These are phyloP conservation scores for Clausena lansium DNA, from an alignment of 345 rosid species.

Conservation along the genomic window DNA sequence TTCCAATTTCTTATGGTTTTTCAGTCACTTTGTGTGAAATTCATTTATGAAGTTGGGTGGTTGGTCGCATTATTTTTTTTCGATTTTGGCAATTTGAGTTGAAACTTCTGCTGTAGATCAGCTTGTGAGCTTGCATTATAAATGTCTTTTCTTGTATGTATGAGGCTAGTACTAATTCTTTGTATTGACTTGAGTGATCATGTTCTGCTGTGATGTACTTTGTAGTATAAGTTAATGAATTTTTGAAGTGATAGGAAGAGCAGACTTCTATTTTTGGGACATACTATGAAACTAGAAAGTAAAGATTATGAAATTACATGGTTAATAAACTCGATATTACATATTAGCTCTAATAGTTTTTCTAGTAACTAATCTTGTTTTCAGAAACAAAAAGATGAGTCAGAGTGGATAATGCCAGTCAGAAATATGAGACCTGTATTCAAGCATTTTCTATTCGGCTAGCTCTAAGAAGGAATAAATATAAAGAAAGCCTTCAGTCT, in stretches of 20 bases:
- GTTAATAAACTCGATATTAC: neutral
- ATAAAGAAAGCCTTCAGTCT: neutral
- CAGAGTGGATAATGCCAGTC: neutral
- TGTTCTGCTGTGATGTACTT: neutral
- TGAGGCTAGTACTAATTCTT: neutral
- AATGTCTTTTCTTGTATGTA: neutral
- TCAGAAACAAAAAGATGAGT: neutral
- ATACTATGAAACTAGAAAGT: neutral
- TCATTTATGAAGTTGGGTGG: neutral
- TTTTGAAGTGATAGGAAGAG: neutral
- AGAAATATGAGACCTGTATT: neutral
- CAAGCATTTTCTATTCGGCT: neutral
- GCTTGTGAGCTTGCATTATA: neutral
- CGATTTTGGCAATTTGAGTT: neutral
- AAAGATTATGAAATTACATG: neutral
- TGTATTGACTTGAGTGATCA: neutral
- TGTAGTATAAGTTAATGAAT: neutral
- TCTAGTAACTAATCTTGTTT: neutral
- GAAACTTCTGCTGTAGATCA: neutral
- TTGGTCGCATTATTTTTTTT: neutral
- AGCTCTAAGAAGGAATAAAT: neutral
- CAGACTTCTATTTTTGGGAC: neutral
- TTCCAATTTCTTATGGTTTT: neutral
- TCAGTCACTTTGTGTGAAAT: neutral
- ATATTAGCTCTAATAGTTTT: neutral